phyloP scores from a whole-genome alignment of 2,329 filamentous ascomycete genomes.

The Macrophomina tecta region DNA sequence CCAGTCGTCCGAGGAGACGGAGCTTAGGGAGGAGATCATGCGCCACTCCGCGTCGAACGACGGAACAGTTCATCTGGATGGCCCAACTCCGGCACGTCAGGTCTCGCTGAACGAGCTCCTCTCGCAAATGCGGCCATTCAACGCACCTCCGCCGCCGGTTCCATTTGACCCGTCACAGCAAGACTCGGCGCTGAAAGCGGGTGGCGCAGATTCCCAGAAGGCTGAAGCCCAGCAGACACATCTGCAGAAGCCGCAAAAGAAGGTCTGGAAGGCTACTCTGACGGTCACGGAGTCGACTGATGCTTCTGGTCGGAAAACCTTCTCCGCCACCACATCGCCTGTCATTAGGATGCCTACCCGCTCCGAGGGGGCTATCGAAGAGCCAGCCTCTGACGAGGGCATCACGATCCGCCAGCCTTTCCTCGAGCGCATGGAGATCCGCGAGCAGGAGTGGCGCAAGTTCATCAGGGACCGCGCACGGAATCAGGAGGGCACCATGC shows the following conservation, averaged over 20 bases:
- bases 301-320: conserved; percentile 57
- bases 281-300: conserved; percentile 61
- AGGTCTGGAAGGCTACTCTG: conserved; percentile 53
- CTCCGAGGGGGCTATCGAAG: conserved; percentile 35
- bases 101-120: conserved; percentile 49
- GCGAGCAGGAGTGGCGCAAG: conserved; percentile 66
- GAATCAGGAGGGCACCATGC: conserved; percentile 61
- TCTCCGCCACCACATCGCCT: conserved; percentile 58
- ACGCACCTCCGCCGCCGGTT: conserved; percentile 79
- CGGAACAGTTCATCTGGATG: conserved; percentile 40
- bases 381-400: conserved; percentile 41
- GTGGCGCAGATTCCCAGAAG: conserved; percentile 44
- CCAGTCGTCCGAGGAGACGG: conserved; percentile 42
- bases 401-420: conserved; percentile 57
- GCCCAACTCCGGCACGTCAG: conserved; percentile 32
- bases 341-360: conserved; percentile 48
- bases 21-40: conserved; percentile 45
- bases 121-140: conserved; percentile 73
- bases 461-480: conserved; percentile 52
- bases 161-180: conserved; percentile 51
- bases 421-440: conserved; percentile 71
- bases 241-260: conserved; percentile 39
- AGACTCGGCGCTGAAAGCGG: conserved; percentile 17
- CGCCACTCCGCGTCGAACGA: conserved; percentile 42
- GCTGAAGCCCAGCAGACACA: conserved; percentile 30